These are phyloP conservation scores for Parachaetomium inaequale DNA, from an alignment of 495 filamentous ascomycete species.

Conservation along the genomic window DNA sequence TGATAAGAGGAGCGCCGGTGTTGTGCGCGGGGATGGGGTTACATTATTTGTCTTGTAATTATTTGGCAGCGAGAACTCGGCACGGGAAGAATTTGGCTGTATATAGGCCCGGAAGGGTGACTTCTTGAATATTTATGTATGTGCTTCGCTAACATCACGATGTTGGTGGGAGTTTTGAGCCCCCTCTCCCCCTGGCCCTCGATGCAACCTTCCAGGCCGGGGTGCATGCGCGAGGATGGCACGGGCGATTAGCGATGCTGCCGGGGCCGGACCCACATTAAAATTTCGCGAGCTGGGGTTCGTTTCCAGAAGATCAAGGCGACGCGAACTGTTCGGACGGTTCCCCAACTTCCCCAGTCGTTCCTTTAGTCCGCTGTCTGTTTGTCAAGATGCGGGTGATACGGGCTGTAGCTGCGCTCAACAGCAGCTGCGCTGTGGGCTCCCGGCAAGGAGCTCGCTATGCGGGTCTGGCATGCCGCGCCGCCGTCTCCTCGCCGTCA, in stretches of 20 bases:
- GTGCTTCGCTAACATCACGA: no score
- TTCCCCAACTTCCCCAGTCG: conserved; percentile 20
- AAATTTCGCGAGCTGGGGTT: conserved; percentile 32
- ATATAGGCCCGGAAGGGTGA: no score
- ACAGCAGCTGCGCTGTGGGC: conserved; percentile 36
- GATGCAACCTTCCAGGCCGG: background rate
- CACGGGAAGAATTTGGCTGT: no score
- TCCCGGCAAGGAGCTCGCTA: conserved; percentile 33
- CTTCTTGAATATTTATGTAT: no score
- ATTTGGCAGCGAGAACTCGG: no score
- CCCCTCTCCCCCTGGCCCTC: no score
- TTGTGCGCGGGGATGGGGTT: background rate
- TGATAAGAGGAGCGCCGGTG: background rate
- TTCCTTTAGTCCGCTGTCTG: conserved; percentile 25
- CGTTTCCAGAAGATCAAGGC: conserved; percentile 14
- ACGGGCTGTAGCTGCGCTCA: conserved; percentile 42
- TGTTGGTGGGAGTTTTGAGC: no score
- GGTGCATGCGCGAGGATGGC: background rate
- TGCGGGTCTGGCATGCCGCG: conserved; percentile 30
- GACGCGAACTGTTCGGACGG: conserved; percentile 9
- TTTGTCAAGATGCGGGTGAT: conserved; percentile 43
- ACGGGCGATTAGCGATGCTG: background rate
- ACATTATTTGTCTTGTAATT: no score
- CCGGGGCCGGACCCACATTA: conserved; percentile 28
- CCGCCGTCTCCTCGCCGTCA: conserved; percentile 13